These are phyloP conservation scores for Colletotrichum karsti DNA, from an alignment of 2,329 filamentous ascomycete genomes.

Conservation along the genomic window DNA sequence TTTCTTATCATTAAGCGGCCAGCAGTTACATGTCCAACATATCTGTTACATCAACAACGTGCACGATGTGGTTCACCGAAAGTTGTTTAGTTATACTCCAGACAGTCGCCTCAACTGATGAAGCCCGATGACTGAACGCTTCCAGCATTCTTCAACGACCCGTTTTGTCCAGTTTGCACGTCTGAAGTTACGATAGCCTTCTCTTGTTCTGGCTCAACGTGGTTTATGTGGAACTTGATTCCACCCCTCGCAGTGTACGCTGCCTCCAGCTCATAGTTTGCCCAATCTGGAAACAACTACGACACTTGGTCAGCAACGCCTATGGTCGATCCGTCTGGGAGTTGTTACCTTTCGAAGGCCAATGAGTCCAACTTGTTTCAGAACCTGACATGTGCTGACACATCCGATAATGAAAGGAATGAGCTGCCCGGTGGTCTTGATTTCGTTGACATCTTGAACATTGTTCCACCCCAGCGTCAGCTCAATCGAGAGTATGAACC, in stretches of 20 bases:
- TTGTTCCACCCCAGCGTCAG: neutral
- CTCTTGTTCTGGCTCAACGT: neutral
- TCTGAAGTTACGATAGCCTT: too few relatives aligned
- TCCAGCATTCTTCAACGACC: too few relatives aligned
- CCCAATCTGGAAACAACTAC: neutral
- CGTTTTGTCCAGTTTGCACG: too few relatives aligned
- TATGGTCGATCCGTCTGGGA: too few relatives aligned
- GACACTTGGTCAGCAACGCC: neutral
- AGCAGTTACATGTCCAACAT: too few relatives aligned
- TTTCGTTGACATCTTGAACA: neutral
- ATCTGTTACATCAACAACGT: too few relatives aligned
- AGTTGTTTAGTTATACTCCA: too few relatives aligned
- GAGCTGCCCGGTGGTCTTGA: neutral
- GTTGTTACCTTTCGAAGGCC: neutral
- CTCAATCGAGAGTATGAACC: neutral
- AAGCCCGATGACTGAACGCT: too few relatives aligned
- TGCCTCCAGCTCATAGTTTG: neutral
- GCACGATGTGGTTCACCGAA: too few relatives aligned
- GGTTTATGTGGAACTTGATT: neutral
- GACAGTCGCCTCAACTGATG: too few relatives aligned
- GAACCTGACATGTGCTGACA: neutral
- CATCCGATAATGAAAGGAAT: constrained; percentile 8
- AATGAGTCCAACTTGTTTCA: neutral
- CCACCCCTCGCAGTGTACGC: neutral
- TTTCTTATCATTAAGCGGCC: too few relatives aligned